Evolutionary conservation across 2,329 filamentous ascomycete species (phyloP).

Genomic region (Purpureocillium lavendulum): DNA sequence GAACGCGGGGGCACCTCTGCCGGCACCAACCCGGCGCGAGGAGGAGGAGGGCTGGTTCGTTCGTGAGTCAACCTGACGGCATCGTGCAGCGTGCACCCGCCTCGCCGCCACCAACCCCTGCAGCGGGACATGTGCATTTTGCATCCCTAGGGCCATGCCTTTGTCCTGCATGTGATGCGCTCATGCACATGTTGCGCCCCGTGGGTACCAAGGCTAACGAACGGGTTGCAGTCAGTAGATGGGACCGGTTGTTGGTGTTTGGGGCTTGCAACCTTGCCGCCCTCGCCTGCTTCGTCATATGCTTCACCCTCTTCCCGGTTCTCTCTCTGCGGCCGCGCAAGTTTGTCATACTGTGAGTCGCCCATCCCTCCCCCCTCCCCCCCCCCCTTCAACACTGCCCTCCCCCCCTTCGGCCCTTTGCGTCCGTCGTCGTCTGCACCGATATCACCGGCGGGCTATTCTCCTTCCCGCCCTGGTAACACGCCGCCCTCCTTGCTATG

Average conservation of each 20-base stretch:
- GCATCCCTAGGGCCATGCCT: constrained; percentile 22
- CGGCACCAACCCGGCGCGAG: constrained; percentile 74
- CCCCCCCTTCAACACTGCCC: constrained; percentile 6
- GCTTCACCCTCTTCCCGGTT: constrained; percentile 82
- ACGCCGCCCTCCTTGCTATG: too few species aligned
- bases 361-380: constrained; percentile 1
- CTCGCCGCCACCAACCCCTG: constrained; percentile 27
- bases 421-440: too few species aligned
- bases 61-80: constrained; percentile 55
- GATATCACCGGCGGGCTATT: too few species aligned
- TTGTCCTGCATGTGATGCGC: constrained; percentile 32
- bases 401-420: neutral
- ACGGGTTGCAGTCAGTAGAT: constrained; percentile 72
- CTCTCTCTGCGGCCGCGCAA: constrained; percentile 77
- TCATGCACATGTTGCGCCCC: constrained; percentile 34
- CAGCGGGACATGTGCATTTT: constrained; percentile 37
- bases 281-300: constrained; percentile 84
- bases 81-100: constrained; percentile 11
- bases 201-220: constrained; percentile 29
- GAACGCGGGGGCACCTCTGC: constrained; percentile 72
- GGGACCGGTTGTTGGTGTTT: constrained; percentile 93
- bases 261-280: constrained; percentile 84
- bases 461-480: too few species aligned
- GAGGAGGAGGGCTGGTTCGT: constrained; percentile 96
- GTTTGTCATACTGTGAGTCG: constrained; percentile 92